Percentiles rank a stretch among this genome's conserved stretches.
These are phyloP conservation scores for Aureobasidium sp. DNA, from an alignment of 2,329 filamentous ascomycete species.

Conservation along the genomic window DNA sequence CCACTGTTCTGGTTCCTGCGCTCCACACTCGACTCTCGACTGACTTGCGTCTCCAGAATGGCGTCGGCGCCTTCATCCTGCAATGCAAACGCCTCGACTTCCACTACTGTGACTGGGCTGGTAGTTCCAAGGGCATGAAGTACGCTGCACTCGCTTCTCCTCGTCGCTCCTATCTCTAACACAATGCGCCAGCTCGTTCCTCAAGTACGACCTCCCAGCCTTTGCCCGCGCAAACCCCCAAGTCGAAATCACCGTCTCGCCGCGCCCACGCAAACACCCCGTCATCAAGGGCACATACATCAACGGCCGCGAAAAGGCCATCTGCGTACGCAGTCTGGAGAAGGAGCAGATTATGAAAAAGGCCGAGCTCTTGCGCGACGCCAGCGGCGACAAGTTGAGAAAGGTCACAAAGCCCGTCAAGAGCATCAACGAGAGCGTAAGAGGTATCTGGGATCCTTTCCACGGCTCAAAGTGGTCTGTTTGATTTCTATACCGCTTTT, in stretches of 20 bases:
- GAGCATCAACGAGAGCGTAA: slow-evolving; percentile 57
- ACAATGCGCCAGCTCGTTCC: slow-evolving; percentile 59
- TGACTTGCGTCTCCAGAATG: slow-evolving; percentile 58
- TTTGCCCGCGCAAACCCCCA: slow-evolving; percentile 79
- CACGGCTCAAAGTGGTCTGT: slow-evolving; percentile 50
- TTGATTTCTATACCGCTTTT: slow-evolving; percentile 25
- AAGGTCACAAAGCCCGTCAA: slow-evolving; percentile 52
- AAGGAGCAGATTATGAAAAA: slow-evolving; percentile 76
- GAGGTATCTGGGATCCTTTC: slow-evolving; percentile 59
- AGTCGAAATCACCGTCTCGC: slow-evolving; percentile 87
- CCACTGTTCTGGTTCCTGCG: background rate
- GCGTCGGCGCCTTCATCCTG: slow-evolving; percentile 91
- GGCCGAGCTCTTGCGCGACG: slow-evolving; percentile 63
- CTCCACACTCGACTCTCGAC: background rate
- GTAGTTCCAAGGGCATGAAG: slow-evolving; percentile 94
- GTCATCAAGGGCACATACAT: slow-evolving; percentile 86
- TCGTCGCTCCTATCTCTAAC: background rate
- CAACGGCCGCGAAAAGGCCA: slow-evolving; percentile 76
- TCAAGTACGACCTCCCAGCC: slow-evolving; percentile 64
- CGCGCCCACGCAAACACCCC: slow-evolving; percentile 82
- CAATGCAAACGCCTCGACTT: slow-evolving; percentile 95
- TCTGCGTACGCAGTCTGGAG: slow-evolving; percentile 84
- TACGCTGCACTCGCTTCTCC: slow-evolving; percentile 37
- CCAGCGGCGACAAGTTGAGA: slow-evolving; percentile 67
- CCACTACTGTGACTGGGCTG: slow-evolving; percentile 92